These are phyloP conservation scores for Limonium bicolor DNA, from an alignment of 148 eudicot genomes.

Conservation along the genomic window DNA sequence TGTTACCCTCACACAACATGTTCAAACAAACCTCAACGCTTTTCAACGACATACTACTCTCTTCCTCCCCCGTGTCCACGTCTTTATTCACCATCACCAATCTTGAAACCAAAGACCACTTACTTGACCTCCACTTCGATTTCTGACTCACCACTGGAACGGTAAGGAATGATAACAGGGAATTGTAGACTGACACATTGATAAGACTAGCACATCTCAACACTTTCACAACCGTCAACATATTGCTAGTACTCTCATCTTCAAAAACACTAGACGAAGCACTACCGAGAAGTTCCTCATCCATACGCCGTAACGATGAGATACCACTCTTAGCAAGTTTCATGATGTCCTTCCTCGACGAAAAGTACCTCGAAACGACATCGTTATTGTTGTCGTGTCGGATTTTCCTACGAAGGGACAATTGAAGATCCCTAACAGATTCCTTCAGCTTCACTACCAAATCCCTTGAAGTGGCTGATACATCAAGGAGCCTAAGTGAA, in stretches of 20 bases:
- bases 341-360: slow-evolving; percentile 7
- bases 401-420: slow-evolving; percentile 4
- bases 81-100: neutral
- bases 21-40: too few species aligned
- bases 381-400: slow-evolving; percentile 1
- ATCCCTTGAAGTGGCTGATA: slow-evolving; percentile 4
- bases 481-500: slow-evolving; percentile 5
- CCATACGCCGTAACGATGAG: too few species aligned
- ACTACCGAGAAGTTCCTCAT: too few species aligned
- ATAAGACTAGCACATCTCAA: slow-evolving; percentile 13
- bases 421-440: slow-evolving; percentile 1
- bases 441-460: neutral
- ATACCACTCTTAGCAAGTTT: too few species aligned
- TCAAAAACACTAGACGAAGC: too few species aligned
- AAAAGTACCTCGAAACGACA: neutral
- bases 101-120: slow-evolving; percentile 9
- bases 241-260: too few species aligned
- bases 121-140: slow-evolving; percentile 1
- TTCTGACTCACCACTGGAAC: neutral
- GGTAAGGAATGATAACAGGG: slow-evolving; percentile 1
- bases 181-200: slow-evolving; percentile 10
- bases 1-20: neutral
- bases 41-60: too few species aligned
- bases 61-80: neutral
- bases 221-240: too few species aligned